These are phyloP conservation scores for Nepenthes alata DNA, from an alignment of 179 eudicot genomes.

Conservation along the genomic window DNA sequence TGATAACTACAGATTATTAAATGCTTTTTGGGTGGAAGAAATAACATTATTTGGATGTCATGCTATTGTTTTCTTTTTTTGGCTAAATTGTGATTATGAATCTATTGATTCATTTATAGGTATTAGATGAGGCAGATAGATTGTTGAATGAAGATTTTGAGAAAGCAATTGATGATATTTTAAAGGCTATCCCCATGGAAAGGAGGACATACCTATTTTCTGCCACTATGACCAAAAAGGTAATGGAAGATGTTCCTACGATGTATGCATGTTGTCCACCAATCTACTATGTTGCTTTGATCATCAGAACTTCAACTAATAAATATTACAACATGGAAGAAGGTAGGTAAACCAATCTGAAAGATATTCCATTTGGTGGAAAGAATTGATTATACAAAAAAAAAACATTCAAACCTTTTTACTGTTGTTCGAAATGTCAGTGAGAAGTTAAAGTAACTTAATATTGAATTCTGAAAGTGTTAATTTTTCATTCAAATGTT, in stretches of 20 bases:
- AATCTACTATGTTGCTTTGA: background rate
- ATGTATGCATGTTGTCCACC: background rate
- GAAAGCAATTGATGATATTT: conserved; percentile 65
- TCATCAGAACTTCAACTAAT: background rate
- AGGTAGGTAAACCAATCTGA: background rate
- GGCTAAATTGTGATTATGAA: background rate
- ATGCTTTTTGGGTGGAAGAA: background rate
- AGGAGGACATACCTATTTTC: conserved; percentile 75
- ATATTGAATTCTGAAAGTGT: too few relatives aligned
- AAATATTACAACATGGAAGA: background rate
- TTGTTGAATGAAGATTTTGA: conserved; percentile 81
- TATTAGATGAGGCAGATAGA: conserved; percentile 91
- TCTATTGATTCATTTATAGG: conserved; percentile 27
- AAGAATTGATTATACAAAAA: too few relatives aligned
- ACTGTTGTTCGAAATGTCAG: too few relatives aligned
- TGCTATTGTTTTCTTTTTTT: background rate
- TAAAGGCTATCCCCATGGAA: conserved; percentile 62
- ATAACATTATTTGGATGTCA: background rate
- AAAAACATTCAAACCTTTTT: too few relatives aligned
- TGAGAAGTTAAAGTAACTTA: too few relatives aligned
- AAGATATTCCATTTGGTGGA: background rate
- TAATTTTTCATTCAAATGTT: too few relatives aligned
- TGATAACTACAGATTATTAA: too few relatives aligned
- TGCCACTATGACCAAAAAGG: conserved; percentile 97
- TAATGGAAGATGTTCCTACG: conserved; percentile 7